Base-by-base conservation (phyloP, 2,329 filamentous ascomycete species). In the Penicillium olsonii region DNA sequence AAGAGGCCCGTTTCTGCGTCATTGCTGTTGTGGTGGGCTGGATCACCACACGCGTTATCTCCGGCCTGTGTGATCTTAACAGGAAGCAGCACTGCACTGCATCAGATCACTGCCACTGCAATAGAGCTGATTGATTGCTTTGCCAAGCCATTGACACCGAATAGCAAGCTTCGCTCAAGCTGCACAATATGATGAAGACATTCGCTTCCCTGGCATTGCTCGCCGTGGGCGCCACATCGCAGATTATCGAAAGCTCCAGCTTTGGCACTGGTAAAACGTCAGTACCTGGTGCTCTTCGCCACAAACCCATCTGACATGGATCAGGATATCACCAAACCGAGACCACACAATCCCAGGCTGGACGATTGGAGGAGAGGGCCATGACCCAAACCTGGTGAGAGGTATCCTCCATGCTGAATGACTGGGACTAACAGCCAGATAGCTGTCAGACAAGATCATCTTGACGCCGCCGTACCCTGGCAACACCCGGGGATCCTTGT, bases 391-490 rank as follows among this genome's bases (percentile, higher is more conserved):
- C 56, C 67, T 85, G 55, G 74, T 76, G 59, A 57, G 69, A 63
- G 4, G 7, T 20, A 22, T 11, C 14, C 0, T 26, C 6, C 4
- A 14, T 19, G 24, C 3, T 26, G 3, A 9, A 14, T 35, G 22
- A 9, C 22, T 24, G 14, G 1, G 24, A 14, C 56, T 66, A 41
- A 68, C 46, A 43, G 37, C 20, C 5, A 41, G 22, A 14, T 14
- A 76, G 73, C 83, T 96, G 52, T 95, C 91, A 59, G 92, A 97
- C 78, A 90, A 92, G 69, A 68, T 97, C 52, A 88, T 99, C 68
- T 82, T 99, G 49, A 99, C 94, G 1, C 92, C 94, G 10, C 86
- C 91, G 12, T 85, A 85, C 41, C 90, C 91, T 5, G 94, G 94
- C 47, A 91, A 91, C 72, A 85, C 88, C 65, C 84, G 91, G 68